phyloP scores from a whole-genome alignment of 352 stramenopile species.

The Globisporangium radiosum region DNA sequence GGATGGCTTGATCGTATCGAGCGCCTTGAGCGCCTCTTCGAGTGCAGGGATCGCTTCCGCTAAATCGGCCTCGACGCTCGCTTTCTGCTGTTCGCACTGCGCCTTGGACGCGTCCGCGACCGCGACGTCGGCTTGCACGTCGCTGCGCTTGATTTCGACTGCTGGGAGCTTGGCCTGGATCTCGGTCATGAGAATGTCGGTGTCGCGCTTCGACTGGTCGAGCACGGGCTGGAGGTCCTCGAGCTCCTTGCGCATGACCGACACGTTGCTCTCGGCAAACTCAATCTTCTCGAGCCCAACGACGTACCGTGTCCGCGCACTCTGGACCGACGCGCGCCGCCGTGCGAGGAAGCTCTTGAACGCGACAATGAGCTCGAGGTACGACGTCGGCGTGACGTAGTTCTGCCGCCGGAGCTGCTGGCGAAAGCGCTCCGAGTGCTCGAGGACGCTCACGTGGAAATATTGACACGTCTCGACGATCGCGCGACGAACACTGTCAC shows the following conservation, averaged over 20 bases:
- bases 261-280: constrained; percentile 91
- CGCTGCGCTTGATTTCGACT: constrained; percentile 71
- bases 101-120: constrained; percentile 80
- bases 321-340: constrained; percentile 78
- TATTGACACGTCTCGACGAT: constrained; percentile 91
- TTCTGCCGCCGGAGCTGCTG: constrained; percentile 85
- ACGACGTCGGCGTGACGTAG: constrained; percentile 95
- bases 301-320: constrained; percentile 84
- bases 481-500: constrained; percentile 43
- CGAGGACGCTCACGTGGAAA: constrained; percentile 90
- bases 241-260: constrained; percentile 92
- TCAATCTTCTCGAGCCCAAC: constrained; percentile 92
- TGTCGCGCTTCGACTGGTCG: constrained; percentile 88
- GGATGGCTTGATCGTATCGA: constrained; percentile 89
- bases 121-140: constrained; percentile 78
- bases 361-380: constrained; percentile 92
- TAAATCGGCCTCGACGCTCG: constrained; percentile 85
- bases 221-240: constrained; percentile 92
- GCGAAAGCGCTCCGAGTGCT: constrained; percentile 82
- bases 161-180: constrained; percentile 91
- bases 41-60: constrained; percentile 90
- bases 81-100: constrained; percentile 87
- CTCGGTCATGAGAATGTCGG: constrained; percentile 90
- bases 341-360: constrained; percentile 89
- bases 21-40: constrained; percentile 89